These are phyloP conservation scores for Takashimella tepidaria DNA, from an alignment of 1,284 basidiomycete species.

Conservation along the genomic window DNA sequence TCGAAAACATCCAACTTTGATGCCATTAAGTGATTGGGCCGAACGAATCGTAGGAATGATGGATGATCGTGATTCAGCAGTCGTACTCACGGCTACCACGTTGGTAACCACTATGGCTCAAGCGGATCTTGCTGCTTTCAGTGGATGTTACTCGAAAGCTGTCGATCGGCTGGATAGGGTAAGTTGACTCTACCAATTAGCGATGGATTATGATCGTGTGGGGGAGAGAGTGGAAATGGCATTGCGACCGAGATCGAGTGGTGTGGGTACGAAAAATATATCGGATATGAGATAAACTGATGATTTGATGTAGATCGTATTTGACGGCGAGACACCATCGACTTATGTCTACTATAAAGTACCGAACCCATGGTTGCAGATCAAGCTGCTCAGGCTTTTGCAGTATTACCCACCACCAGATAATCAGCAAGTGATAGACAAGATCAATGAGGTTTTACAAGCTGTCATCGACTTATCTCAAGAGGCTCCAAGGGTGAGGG, in stretches of 20 bases:
- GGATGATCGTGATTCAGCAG: constrained; percentile 89
- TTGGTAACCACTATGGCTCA: constrained; percentile 93
- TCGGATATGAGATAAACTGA: too few species aligned
- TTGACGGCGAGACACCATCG: constrained; percentile 80
- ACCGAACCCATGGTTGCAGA: constrained; percentile 95
- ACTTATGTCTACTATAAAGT: constrained; percentile 85
- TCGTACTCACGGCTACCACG: constrained; percentile 88
- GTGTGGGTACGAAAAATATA: too few species aligned
- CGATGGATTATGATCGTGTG: too few species aligned
- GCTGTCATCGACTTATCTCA: constrained; percentile 91
- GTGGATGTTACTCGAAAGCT: constrained; percentile 88
- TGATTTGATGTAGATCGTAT: constrained; percentile 70
- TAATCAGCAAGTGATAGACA: constrained; percentile 70
- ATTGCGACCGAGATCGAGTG: too few species aligned
- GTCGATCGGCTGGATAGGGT: constrained; percentile 84
- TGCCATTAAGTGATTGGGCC: constrained; percentile 93
- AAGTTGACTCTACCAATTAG: too few species aligned
- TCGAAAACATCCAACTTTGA: constrained; percentile 90
- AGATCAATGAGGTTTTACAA: constrained; percentile 78
- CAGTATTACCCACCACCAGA: constrained; percentile 96
- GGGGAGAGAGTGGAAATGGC: too few species aligned
- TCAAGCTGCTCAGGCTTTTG: constrained; percentile 85
- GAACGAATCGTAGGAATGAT: constrained; percentile 88
- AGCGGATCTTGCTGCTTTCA: constrained; percentile 82
- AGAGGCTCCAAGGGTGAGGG: constrained; percentile 64